Conservation (phyloP, 768 basidiomycete species). For the Leccinum olivaceopallidum region DNA sequence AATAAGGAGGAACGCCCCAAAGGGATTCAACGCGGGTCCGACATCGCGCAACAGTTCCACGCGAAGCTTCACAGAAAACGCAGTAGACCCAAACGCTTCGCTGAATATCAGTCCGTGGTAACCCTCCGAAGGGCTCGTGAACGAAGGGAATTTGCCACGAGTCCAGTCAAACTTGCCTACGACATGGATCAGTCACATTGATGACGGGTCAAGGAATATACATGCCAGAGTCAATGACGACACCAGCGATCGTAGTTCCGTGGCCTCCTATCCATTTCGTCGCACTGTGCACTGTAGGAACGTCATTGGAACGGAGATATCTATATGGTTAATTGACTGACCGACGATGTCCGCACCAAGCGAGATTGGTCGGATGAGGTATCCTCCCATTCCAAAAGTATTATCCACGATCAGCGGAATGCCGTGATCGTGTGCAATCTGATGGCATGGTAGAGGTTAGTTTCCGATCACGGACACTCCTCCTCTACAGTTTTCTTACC, state of each 20-base stretch:
- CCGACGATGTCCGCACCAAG: conserved; percentile 59
- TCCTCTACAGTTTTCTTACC: too few relatives aligned
- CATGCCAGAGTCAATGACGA: conserved; percentile 57
- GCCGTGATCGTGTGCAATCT: conserved; percentile 33
- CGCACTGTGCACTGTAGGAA: conserved; percentile 48
- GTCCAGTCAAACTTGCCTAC: conserved; percentile 60
- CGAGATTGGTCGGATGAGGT: conserved; percentile 53
- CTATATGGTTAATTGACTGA: conserved; percentile 14
- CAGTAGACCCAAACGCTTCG: conserved; percentile 50
- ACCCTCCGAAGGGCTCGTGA: conserved; percentile 55
- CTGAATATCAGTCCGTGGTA: conserved; percentile 56
- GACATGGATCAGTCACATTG: conserved; percentile 1
- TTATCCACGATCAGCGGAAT: conserved; percentile 69
- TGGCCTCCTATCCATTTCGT: conserved; percentile 72
- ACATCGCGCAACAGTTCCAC: conserved; percentile 37
- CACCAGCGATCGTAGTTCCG: conserved; percentile 65
- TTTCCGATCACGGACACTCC: too few relatives aligned
- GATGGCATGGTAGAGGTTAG: too few relatives aligned
- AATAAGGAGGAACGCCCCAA: conserved; percentile 57
- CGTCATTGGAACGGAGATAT: background rate
- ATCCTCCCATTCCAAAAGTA: conserved; percentile 64
- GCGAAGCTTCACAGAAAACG: conserved; percentile 54
- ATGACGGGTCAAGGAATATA: conserved; percentile 9
- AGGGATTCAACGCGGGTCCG: conserved; percentile 42
- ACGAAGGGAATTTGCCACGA: conserved; percentile 52